phyloP scores from a whole-genome alignment of 176 grass and related monocot species.

The Otatea glauca region DNA sequence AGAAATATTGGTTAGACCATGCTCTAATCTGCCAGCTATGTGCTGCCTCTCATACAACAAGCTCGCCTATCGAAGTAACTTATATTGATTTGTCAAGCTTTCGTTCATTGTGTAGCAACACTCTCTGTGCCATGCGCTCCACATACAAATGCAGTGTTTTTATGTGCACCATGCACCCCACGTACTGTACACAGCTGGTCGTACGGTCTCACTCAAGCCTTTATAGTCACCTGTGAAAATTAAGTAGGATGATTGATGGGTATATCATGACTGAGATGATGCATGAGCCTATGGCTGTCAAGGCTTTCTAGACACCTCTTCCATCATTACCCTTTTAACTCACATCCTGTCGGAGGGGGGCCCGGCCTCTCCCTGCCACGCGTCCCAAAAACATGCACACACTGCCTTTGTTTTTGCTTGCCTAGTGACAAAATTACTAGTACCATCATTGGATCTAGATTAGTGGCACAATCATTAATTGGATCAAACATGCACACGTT shows the following conservation, averaged over 20 bases:
- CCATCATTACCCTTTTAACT: slow-evolving; percentile 12
- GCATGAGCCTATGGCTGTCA: background rate
- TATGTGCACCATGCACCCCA: background rate
- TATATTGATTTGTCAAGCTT: background rate
- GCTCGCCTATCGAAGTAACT: too few relatives aligned
- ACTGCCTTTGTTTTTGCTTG: background rate
- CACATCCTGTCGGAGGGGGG: background rate
- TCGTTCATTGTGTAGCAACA: background rate
- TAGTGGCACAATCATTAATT: too few relatives aligned
- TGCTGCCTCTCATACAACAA: too few relatives aligned
- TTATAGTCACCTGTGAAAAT: background rate
- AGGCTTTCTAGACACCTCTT: background rate
- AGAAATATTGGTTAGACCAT: too few relatives aligned
- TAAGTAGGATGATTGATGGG: background rate
- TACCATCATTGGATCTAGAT: background rate
- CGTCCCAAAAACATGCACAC: background rate
- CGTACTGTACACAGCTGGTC: background rate
- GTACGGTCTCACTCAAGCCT: background rate
- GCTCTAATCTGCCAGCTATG: too few relatives aligned
- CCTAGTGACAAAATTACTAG: background rate
- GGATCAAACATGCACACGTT: too few relatives aligned
- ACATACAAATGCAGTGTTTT: background rate
- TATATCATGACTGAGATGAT: background rate
- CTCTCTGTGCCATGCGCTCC: background rate
- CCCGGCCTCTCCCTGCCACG: background rate